Evolutionary conservation across 2,329 filamentous ascomycete species (phyloP), one percentile per base, ranked within the genome.

Genomic region (Aspergillus carbonarius): DNA sequence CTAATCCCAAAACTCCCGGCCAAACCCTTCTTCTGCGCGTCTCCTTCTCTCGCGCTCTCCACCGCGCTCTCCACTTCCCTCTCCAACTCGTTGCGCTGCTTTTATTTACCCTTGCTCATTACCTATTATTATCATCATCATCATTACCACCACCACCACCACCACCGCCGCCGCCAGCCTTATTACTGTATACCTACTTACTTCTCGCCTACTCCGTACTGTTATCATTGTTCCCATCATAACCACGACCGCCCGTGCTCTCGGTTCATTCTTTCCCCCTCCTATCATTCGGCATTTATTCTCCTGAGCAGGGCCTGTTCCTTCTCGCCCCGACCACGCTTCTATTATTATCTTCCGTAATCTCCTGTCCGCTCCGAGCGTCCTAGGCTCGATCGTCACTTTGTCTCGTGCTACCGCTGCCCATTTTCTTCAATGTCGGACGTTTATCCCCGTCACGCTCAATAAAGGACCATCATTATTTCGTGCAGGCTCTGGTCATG

Each of bases 401-500:
- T 42, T 9, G n/a, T 42, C 35, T 54, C 51, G 37, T 54, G 37
- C 51, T 44, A 40, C 51, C 17, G 51, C 37, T 30, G 9, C 18
- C 51, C 18, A 42, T 49, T 47, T 39, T 34, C 39, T 18, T 34
- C 40, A 53, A 53, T 57, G 57, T 47, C 55, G 49, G 35, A 57
- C 59, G 49, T 53, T 51, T 48, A 39, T 48, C 52, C 40, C 51
- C 50, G 42, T 54, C 55, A 35, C 42, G 44, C 51, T 53, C 35
- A 49, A 34, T 52, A 53, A 62, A 57, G 42, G 42, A 54, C 47
- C 46, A 55, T 40, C 46, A 55, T 52, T 37, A 56, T 34, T 49
- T 55, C 37, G 55, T 53, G 30, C 51, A 49, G 54, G 55, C 54
- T 61, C 63, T 63, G 67, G 66, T 65, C 66, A 72, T 72, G 70